These are phyloP conservation scores for Postia placenta DNA, from an alignment of 768 basidiomycete species.

Conservation along the genomic window DNA sequence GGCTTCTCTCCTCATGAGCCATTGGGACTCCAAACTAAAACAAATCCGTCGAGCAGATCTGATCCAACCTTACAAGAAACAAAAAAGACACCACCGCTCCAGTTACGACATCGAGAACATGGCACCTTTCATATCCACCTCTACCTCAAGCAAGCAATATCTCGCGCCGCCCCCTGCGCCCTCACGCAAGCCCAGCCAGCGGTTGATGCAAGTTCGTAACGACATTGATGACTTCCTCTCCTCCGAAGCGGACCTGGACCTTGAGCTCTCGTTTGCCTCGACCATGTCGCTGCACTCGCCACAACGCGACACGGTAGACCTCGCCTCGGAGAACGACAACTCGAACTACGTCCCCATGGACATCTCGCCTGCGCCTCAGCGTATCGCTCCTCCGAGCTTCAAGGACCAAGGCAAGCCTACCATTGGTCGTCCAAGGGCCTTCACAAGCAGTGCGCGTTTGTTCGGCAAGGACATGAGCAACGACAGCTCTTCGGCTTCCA, in stretches of 20 bases:
- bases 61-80: constrained; percentile 34
- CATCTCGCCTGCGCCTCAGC: constrained; percentile 60
- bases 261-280: constrained; percentile 79
- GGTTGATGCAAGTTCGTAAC: constrained; percentile 26
- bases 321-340: constrained; percentile 40
- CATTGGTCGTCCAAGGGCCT: constrained; percentile 52
- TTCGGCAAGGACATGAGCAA: constrained; percentile 78
- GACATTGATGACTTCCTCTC: constrained; percentile 63
- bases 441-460: constrained; percentile 57
- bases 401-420: constrained; percentile 21
- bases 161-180: constrained; percentile 35
- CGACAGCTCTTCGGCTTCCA: constrained; percentile 26
- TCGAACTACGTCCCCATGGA: constrained; percentile 65
- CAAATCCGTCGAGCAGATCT: background rate
- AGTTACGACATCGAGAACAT: constrained; percentile 36
- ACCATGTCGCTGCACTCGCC: constrained; percentile 78
- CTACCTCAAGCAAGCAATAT: constrained; percentile 27
- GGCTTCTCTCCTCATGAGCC: constrained; percentile 10
- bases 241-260: constrained; percentile 72
- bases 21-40: constrained; percentile 8
- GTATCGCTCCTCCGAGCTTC: constrained; percentile 11
- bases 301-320: constrained; percentile 38
- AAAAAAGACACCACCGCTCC: constrained; percentile 29
- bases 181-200: constrained; percentile 44
- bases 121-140: constrained; percentile 34